phyloP scores from a whole-genome alignment of 768 basidiomycete genomes.

The Boletellus sp. region DNA sequence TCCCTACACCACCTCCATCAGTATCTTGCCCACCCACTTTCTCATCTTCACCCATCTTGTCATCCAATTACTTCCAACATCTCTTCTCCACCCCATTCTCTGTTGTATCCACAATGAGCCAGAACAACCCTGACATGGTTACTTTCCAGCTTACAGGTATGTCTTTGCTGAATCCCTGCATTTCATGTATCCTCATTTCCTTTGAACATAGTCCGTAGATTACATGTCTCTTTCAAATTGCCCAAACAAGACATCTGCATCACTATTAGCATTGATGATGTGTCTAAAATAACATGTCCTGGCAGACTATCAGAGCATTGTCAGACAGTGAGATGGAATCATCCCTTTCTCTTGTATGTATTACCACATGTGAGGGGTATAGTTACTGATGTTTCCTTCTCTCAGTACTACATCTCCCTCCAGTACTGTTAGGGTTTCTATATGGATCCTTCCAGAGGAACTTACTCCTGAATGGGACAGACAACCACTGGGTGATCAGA shows the following conservation, averaged over 20 bases:
- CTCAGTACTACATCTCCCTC: neutral
- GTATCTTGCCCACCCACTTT: too few species aligned
- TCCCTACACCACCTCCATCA: too few species aligned
- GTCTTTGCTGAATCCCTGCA: neutral
- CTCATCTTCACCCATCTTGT: too few species aligned
- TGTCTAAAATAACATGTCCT: neutral
- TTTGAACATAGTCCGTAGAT: neutral
- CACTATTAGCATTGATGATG: neutral
- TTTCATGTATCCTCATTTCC: neutral
- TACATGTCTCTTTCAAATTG: neutral
- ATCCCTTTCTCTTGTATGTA: neutral
- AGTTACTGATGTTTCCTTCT: neutral
- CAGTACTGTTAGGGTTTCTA: neutral
- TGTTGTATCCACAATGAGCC: too few species aligned
- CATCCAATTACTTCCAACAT: too few species aligned
- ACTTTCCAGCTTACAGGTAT: neutral
- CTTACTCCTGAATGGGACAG: neutral
- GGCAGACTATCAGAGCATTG: neutral
- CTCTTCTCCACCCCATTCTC: too few species aligned
- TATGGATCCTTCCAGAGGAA: neutral
- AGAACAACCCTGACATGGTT: neutral
- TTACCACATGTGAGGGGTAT: neutral
- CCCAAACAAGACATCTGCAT: neutral
- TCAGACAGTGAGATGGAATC: neutral
- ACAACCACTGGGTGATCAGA: neutral